A percentile compares a stretch with the other conserved stretches of the same genome.
phyloP scores from a whole-genome alignment of 345 rosid species.

The Garcia nutans region DNA sequence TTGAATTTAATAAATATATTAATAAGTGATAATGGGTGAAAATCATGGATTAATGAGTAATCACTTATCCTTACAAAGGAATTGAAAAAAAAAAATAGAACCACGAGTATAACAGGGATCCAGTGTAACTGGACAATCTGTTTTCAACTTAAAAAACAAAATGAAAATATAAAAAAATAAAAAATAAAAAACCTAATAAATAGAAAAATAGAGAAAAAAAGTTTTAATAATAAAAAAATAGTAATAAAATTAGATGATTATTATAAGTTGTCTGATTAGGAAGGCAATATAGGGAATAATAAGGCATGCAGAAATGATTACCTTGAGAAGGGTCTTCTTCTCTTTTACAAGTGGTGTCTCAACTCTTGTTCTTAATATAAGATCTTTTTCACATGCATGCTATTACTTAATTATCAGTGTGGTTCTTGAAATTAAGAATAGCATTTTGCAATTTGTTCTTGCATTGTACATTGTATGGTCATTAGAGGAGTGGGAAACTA shows the following conservation, averaged over 20 bases:
- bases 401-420: not conserved
- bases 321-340: not conserved
- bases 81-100: too few relatives aligned
- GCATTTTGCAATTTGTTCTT: too few relatives aligned
- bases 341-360: conserved; percentile 17
- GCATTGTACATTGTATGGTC: too few relatives aligned
- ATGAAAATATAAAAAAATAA: conserved; percentile 11
- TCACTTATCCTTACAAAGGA: too few relatives aligned
- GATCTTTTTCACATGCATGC: not conserved
- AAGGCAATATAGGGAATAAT: not conserved
- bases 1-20: too few relatives aligned
- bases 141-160: not conserved
- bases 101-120: conserved; percentile 28
- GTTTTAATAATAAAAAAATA: conserved; percentile 1
- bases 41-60: too few relatives aligned
- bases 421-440: not conserved
- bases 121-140: conserved; percentile 2
- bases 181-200: too few relatives aligned
- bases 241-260: conserved; percentile 8
- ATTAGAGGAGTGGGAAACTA: too few relatives aligned
- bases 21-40: too few relatives aligned
- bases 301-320: conserved; percentile 7
- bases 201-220: conserved; percentile 13
- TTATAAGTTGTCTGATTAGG: conserved; percentile 19
- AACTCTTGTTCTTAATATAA: not conserved